Evolutionary conservation across 2,329 filamentous ascomycete species (phyloP).

Genomic region (Calonectria ilicicola): DNA sequence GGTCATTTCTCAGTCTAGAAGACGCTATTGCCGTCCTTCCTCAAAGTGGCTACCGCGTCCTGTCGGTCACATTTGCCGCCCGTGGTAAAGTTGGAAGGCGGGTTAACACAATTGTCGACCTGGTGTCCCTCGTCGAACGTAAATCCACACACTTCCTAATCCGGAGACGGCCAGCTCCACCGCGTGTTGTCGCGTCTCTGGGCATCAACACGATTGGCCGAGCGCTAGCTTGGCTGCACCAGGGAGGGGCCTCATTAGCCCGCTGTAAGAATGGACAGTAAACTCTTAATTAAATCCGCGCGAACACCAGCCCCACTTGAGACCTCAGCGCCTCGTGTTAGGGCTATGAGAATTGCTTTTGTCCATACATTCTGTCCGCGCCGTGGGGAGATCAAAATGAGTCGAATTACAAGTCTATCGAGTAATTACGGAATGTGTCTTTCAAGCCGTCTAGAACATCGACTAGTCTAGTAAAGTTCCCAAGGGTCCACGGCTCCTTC

Average conservation of each 20-base stretch:
- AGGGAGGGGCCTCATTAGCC: slow-evolving; percentile 5
- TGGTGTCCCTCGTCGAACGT: neutral
- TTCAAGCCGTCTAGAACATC: neutral
- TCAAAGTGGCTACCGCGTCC: slow-evolving; percentile 1
- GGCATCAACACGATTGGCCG: slow-evolving; percentile 3
- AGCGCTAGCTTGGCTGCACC: neutral
- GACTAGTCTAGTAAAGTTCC: neutral
- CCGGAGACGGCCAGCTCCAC: slow-evolving; percentile 1
- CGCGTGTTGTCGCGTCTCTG: slow-evolving; percentile 14
- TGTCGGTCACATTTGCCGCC: neutral
- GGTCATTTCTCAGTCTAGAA: neutral
- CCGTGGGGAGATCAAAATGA: slow-evolving; percentile 7
- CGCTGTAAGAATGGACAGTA: neutral
- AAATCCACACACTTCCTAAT: slow-evolving; percentile 16
- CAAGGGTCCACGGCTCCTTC: neutral
- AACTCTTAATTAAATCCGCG: slow-evolving; percentile 15
- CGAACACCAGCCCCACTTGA: slow-evolving; percentile 9
- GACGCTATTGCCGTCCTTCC: neutral
- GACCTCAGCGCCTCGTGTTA: neutral
- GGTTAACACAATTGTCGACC: neutral
- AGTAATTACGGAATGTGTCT: slow-evolving; percentile 2
- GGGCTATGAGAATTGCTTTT: slow-evolving; percentile 2
- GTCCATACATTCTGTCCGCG: neutral
- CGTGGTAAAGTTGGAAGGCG: neutral
- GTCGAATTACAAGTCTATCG: slow-evolving; percentile 1